phyloP scores from a whole-genome alignment of 2,329 filamentous ascomycete species.

The Colletotrichum incanum region DNA sequence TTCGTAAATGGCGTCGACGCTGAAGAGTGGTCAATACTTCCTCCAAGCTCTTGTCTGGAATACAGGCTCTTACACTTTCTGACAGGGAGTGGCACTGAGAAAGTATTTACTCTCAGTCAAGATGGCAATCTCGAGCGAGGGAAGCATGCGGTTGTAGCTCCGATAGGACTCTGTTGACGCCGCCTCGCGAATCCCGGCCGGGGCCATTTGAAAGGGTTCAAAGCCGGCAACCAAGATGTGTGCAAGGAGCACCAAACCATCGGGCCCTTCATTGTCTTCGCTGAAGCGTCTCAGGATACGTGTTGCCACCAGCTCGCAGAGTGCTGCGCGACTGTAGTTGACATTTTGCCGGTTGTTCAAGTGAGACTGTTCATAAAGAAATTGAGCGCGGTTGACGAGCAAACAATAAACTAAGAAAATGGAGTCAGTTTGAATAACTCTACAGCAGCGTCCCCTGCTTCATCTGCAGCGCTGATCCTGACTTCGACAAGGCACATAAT shows the following conservation, averaged over 20 bases:
- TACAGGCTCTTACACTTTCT: conserved; percentile 72
- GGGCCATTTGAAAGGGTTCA: conserved; percentile 88
- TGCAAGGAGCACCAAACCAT: conserved; percentile 80
- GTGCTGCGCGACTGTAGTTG: conserved; percentile 81
- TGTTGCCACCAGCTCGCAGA: conserved; percentile 86
- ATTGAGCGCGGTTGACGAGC: conserved; percentile 85
- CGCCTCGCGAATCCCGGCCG: conserved; percentile 74
- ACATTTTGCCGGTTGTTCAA: conserved; percentile 86
- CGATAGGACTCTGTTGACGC: conserved; percentile 66
- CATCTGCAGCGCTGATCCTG: not conserved
- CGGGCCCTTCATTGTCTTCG: conserved; percentile 80
- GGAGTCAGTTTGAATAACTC: conserved; percentile 11
- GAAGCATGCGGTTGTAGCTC: conserved; percentile 73
- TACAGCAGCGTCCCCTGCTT: not conserved
- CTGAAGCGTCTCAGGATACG: conserved; percentile 84
- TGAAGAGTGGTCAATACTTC: conserved; percentile 40
- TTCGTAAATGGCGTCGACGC: conserved; percentile 84
- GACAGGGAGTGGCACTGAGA: conserved; percentile 82
- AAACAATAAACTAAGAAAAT: conserved; percentile 79
- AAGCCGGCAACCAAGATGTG: conserved; percentile 89
- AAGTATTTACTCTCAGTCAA: conserved; percentile 86
- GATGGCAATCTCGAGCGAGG: conserved; percentile 87
- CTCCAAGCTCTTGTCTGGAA: conserved; percentile 67
- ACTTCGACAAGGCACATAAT: not conserved
- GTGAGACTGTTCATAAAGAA: conserved; percentile 83